phyloP scores from a whole-genome alignment of 2,329 filamentous ascomycete species.

The Aspergillus sp. region DNA sequence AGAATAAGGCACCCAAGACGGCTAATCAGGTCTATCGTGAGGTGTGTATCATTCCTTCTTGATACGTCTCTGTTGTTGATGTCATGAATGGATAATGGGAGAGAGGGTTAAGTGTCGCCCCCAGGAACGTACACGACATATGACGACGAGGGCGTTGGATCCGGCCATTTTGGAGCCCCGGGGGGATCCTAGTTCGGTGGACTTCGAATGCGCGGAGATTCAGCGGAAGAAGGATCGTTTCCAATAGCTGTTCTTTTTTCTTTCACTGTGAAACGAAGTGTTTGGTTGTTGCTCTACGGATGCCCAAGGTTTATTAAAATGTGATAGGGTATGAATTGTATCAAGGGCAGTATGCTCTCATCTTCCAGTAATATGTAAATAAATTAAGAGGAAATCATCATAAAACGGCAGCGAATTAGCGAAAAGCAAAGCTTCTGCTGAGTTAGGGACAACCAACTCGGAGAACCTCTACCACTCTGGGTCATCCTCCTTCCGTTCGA shows the following conservation, averaged over 20 bases:
- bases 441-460: not conserved
- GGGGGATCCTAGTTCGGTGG: conserved; percentile 17
- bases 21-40: conserved; percentile 24
- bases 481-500: not conserved
- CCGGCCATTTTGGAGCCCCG: conserved; percentile 21
- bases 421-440: too few relatives aligned
- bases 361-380: too few relatives aligned
- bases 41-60: conserved; percentile 11
- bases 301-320: not conserved
- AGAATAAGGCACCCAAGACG: conserved; percentile 15
- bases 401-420: not conserved
- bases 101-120: not conserved
- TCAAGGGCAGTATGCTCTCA: not conserved
- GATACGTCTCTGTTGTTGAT: not conserved
- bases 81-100: not conserved
- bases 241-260: not conserved
- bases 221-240: conserved; percentile 3
- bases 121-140: conserved; percentile 19
- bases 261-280: not conserved
- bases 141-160: conserved; percentile 17
- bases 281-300: not conserved
- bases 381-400: not conserved
- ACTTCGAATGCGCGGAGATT: conserved; percentile 22
- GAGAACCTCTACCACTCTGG: not conserved
- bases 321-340: not conserved